Conservation (phyloP, 2,329 filamentous ascomycete genomes). For the Talaromyces sp. region DNA sequence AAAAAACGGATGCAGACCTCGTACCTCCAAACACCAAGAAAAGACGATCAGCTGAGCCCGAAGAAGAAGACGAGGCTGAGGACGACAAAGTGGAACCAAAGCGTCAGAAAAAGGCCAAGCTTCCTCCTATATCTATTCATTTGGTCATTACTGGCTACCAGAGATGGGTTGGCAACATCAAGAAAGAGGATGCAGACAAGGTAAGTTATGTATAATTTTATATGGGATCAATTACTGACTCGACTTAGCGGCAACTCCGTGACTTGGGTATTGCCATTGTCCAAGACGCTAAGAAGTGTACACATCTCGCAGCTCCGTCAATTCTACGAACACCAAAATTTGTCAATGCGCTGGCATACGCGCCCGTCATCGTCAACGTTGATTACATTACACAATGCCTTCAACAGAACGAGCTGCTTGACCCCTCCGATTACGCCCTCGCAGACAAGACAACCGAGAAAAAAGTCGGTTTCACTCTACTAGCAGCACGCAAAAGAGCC, state of each 20-base stretch:
- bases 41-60: conserved; percentile 42
- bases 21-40: conserved; percentile 32
- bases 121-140: conserved; percentile 63
- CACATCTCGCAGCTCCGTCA: conserved; percentile 80
- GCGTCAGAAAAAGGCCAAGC: conserved; percentile 54
- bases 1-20: conserved; percentile 39
- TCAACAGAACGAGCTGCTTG: conserved; percentile 59
- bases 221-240: conserved; percentile 12
- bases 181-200: conserved; percentile 73
- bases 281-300: conserved; percentile 68
- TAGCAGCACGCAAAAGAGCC: conserved; percentile 64
- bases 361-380: conserved; percentile 70
- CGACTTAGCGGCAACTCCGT: conserved; percentile 66
- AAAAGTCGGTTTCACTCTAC: conserved; percentile 63
- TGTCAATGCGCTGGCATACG: conserved; percentile 76
- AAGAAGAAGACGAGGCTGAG: conserved; percentile 41
- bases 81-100: conserved; percentile 53
- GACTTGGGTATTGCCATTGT: conserved; percentile 77
- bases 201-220: conserved; percentile 46
- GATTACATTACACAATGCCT: conserved; percentile 75
- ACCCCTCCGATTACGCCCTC: conserved; percentile 62
- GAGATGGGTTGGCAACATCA: conserved; percentile 68
- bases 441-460: conserved; percentile 69
- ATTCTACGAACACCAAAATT: conserved; percentile 93
- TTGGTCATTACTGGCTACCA: conserved; percentile 80